phyloP scores from a whole-genome alignment of 1,284 basidiomycete genomes.

The Ceratobasidium sp. region DNA sequence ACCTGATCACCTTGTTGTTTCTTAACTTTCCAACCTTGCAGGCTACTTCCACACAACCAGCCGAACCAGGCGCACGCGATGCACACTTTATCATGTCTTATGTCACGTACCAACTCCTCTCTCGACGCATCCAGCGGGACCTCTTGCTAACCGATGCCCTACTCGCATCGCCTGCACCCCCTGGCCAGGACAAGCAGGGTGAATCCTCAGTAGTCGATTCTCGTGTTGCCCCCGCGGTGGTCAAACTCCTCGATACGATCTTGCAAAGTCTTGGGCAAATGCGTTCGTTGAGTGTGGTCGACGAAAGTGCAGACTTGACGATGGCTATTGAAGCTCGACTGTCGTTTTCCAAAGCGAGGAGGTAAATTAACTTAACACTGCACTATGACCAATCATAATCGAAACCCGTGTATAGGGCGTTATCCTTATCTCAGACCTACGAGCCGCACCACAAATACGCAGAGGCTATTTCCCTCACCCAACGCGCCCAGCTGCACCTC shows the following conservation, averaged over 20 bases:
- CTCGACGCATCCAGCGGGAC: slow-evolving; percentile 88
- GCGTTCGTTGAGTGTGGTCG: slow-evolving; percentile 84
- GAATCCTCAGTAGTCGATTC: slow-evolving; percentile 54
- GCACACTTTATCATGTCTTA: slow-evolving; percentile 87
- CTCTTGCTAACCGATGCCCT: slow-evolving; percentile 81
- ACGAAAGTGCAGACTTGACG: slow-evolving; percentile 86
- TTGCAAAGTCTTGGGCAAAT: slow-evolving; percentile 87
- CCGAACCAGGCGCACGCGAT: slow-evolving; percentile 69
- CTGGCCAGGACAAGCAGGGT: slow-evolving; percentile 48
- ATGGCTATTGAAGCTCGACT: slow-evolving; percentile 80
- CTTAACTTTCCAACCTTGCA: neutral
- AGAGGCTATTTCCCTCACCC: slow-evolving; percentile 75
- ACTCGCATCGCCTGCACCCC: slow-evolving; percentile 56
- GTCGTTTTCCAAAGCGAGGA: slow-evolving; percentile 78
- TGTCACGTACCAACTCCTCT: slow-evolving; percentile 86
- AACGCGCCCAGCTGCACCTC: slow-evolving; percentile 75
- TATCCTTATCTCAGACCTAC: slow-evolving; percentile 79
- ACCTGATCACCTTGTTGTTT: no score
- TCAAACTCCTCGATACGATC: slow-evolving; percentile 88
- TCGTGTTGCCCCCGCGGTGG: slow-evolving; percentile 81
- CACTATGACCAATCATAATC: slow-evolving; percentile 24
- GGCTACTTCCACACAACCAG: slow-evolving; percentile 50
- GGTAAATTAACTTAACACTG: slow-evolving; percentile 61
- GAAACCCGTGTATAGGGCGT: slow-evolving; percentile 62
- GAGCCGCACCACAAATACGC: slow-evolving; percentile 75